A percentile compares a stretch with the other conserved stretches of the same genome.
Conservation (phyloP, 2,329 filamentous ascomycete genomes). For the Talaromyces sp. region DNA sequence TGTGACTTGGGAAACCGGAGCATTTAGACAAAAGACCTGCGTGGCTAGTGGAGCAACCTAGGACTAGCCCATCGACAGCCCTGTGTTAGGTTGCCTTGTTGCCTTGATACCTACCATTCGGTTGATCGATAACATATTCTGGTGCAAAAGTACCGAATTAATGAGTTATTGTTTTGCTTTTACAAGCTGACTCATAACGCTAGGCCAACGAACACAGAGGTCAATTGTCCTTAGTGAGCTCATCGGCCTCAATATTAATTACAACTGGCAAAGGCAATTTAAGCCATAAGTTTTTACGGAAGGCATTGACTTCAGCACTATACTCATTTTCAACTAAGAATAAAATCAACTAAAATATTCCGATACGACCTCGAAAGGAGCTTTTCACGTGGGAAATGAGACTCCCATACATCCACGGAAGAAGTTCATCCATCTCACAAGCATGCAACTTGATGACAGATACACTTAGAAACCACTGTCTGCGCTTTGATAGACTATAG, state of each 20-base stretch:
- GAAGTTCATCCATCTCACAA: not conserved
- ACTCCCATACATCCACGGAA: not conserved
- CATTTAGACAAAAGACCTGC: not conserved
- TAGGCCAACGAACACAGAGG: not conserved
- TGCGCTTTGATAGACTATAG: not conserved
- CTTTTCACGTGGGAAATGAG: not conserved
- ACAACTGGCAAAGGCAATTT: not conserved
- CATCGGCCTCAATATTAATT: not conserved
- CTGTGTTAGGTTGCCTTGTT: not conserved
- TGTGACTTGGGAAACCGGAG: not conserved
- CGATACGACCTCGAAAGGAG: not conserved
- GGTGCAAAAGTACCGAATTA: not conserved
- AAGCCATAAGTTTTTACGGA: not conserved
- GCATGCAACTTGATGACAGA: not conserved
- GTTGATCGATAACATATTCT: not conserved
- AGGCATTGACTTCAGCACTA: not conserved
- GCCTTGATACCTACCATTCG: not conserved
- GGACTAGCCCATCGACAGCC: not conserved
- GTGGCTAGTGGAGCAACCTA: not conserved
- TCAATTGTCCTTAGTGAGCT: not conserved
- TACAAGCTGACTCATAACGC: not conserved
- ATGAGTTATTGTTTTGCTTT: not conserved
- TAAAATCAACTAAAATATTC: not conserved
- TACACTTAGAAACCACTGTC: not conserved
- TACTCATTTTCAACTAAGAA: not conserved